Evolutionary conservation across 1,284 basidiomycete species (phyloP), one percentile per base, ranked within the genome.

Genomic region (Microbotryum saponariae): DNA sequence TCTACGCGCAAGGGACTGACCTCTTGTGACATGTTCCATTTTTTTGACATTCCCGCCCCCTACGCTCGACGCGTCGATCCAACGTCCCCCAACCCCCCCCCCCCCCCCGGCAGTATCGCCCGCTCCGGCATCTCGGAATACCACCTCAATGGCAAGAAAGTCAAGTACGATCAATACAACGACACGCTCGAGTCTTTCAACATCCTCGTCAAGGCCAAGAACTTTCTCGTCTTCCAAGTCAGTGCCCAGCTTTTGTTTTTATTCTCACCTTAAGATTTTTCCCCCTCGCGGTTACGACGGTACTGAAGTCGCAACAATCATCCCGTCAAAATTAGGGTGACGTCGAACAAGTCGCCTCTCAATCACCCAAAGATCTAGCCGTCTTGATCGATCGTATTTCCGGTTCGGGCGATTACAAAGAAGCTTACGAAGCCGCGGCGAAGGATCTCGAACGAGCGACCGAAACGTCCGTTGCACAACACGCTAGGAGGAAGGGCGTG

Each of bases 161-260:
- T 93, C 53, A 86, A 88, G 0, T 92, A 91, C 74, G 82, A 85
- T 31, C 82, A 83, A 0, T 97, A 97, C 78, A 93, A 93, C 66
- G 79, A 84, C 14, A 86, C 89, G 20, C 85, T 97, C 37, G 82
- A 88, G 60, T 80, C 82, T 27, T 91, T 94, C 76, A 97, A 97
- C 74, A 91, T 99, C 72, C 88, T 98, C 60, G 93, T 98, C 74
- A 97, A 97, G 77, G 96, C 96, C 23, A 97, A 97, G 79, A 98
- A 98, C 79, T 98, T 98, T 74, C 85, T 98, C 59, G 96, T 98
- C n/a, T 99, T 99, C 78, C 92, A 97, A 69, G 68, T 67, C 44
- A 50, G 60, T 58, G 14, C n/a, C n/a, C 33, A 29, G 16, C 23
- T 31, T 14, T 21, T 60, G 5, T 6, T n/a, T n/a, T n/a, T n/a